A percentile compares a stretch with the other conserved stretches of the same genome.
Evolutionary conservation across 1,284 basidiomycete species (phyloP).

Genomic region (Trichosporon ovoides): DNA sequence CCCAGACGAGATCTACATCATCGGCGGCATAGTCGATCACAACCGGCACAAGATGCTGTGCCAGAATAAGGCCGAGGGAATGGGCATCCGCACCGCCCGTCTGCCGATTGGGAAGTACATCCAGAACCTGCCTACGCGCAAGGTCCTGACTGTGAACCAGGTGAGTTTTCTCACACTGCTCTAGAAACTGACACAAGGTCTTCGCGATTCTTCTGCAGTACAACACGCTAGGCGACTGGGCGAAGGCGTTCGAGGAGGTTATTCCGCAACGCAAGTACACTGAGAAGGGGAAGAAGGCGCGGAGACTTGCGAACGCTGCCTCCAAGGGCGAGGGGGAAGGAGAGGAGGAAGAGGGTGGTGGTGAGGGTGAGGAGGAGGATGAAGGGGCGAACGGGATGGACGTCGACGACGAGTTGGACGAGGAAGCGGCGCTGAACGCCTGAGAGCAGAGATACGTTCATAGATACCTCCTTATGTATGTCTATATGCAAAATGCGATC

Average conservation of each 20-base stretch:
- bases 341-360: no score
- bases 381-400: conserved; percentile 3
- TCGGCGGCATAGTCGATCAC: conserved; percentile 93
- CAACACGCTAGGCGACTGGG: conserved; percentile 77
- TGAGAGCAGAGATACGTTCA: conserved; percentile 9
- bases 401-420: conserved; percentile 12
- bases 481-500: conserved; percentile 13
- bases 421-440: conserved; percentile 24
- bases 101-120: conserved; percentile 89
- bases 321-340: conserved; percentile 4
- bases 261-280: conserved; percentile 83
- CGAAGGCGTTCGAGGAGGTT: conserved; percentile 71
- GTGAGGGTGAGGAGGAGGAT: conserved; percentile 9
- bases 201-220: conserved; percentile 89
- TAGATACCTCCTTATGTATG: neutral
- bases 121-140: conserved; percentile 74
- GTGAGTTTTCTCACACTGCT: no score
- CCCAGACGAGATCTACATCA: conserved; percentile 83
- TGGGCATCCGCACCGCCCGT: conserved; percentile 75
- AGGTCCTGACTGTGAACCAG: conserved; percentile 96
- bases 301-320: conserved; percentile 12
- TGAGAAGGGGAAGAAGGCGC: conserved; percentile 12
- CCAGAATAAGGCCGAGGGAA: conserved; percentile 71
- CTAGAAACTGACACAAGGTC: conserved; percentile 51
- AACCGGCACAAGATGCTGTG: conserved; percentile 97